These are phyloP conservation scores for Lachnellula hyalina DNA, from an alignment of 2,329 filamentous ascomycete species.

Conservation along the genomic window DNA sequence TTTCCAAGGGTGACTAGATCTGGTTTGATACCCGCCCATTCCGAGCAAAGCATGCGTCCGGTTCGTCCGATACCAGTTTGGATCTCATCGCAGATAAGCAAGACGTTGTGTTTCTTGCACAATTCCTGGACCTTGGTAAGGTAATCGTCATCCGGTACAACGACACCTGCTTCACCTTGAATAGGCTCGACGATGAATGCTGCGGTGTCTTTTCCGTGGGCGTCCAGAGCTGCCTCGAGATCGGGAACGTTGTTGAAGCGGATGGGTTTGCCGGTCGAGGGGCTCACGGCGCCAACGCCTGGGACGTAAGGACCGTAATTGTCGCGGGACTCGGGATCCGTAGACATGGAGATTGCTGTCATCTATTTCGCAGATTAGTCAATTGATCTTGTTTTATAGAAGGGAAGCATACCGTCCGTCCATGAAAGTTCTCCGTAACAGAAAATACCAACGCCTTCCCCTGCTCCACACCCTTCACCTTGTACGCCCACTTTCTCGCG, in stretches of 20 bases:
- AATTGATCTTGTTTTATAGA: neutral
- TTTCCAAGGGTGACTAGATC: constrained; percentile 94
- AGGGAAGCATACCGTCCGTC: constrained; percentile 66
- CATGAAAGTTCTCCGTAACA: constrained; percentile 91
- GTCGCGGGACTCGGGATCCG: constrained; percentile 85
- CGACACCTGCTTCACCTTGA: constrained; percentile 94
- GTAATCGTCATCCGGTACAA: constrained; percentile 89
- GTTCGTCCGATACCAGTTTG: constrained; percentile 96
- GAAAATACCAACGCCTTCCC: constrained; percentile 81
- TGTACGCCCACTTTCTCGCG: constrained; percentile 96
- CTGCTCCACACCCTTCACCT: constrained; percentile 82
- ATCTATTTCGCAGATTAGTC: constrained; percentile 43
- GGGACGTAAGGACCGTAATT: constrained; percentile 97
- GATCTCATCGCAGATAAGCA: constrained; percentile 97
- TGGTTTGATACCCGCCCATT: constrained; percentile 94
- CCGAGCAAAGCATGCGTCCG: constrained; percentile 85
- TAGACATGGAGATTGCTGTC: constrained; percentile 90
- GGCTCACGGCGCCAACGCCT: constrained; percentile 72
- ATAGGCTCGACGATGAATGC: constrained; percentile 96
- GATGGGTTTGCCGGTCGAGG: constrained; percentile 71
- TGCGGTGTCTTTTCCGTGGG: constrained; percentile 77
- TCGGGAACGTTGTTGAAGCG: constrained; percentile 82
- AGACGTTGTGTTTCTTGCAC: constrained; percentile 91
- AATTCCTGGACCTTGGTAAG: constrained; percentile 72
- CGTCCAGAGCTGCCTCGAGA: constrained; percentile 71